These are phyloP conservation scores for Porcisia hertigi DNA, from an alignment of 208 protist species.

Conservation along the genomic window DNA sequence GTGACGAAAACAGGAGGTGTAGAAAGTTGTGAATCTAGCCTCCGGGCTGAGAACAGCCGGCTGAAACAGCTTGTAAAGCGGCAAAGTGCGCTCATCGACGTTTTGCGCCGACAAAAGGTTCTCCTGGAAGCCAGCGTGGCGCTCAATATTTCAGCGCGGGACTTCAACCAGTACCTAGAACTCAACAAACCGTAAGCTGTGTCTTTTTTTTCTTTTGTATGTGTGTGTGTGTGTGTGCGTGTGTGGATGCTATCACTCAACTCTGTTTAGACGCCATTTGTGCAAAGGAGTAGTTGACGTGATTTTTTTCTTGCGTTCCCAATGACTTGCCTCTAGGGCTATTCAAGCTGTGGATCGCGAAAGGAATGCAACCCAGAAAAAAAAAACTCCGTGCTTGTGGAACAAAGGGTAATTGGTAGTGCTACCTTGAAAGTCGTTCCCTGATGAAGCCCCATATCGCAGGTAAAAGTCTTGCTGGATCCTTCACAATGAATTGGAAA, in stretches of 20 bases:
- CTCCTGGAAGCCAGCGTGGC: slow-evolving; percentile 86
- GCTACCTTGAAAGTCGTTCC: no score
- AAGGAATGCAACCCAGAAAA: no score
- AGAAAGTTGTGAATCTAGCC: not conserved
- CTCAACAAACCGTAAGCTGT: slow-evolving; percentile 8
- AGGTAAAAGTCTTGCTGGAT: no score
- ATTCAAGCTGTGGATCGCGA: no score
- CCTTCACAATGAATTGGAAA: no score
- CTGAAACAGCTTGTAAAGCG: slow-evolving; percentile 85
- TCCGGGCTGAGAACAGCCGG: slow-evolving; percentile 58
- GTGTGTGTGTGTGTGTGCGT: not conserved
- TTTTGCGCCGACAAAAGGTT: slow-evolving; percentile 93
- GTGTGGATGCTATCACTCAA: not conserved
- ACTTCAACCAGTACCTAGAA: slow-evolving; percentile 36
- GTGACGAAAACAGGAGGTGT: not conserved
- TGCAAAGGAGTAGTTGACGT: no score
- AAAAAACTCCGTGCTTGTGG: no score
- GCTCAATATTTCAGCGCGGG: slow-evolving; percentile 82
- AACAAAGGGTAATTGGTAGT: no score
- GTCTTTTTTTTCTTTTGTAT: not conserved
- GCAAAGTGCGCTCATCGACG: slow-evolving; percentile 92
- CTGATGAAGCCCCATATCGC: no score
- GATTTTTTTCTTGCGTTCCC: no score
- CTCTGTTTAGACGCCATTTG: not conserved
- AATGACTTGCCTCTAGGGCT: no score